phyloP scores from a whole-genome alignment of 2,329 filamentous ascomycete genomes.

The Colletotrichum ledebouriae region DNA sequence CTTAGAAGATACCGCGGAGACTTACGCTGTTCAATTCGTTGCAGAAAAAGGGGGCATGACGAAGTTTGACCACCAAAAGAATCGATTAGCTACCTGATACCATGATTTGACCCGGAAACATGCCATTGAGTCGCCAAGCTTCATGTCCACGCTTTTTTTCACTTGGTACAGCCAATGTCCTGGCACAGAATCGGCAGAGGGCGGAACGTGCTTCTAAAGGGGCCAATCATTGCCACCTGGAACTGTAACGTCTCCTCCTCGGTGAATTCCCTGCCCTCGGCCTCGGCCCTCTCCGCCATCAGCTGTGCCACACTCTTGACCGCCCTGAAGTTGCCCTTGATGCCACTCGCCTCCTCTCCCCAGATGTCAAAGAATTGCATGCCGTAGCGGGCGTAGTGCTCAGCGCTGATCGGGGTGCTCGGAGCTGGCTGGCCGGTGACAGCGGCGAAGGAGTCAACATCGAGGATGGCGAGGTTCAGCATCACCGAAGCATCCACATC shows the following conservation, averaged over 20 bases:
- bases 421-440: constrained; percentile 54
- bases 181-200: constrained; percentile 35
- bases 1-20: constrained; percentile 14
- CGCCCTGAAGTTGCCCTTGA: constrained; percentile 42
- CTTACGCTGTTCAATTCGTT: background rate
- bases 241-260: constrained; percentile 40
- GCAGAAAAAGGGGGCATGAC: background rate
- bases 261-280: constrained; percentile 21
- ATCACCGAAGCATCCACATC: constrained; percentile 46
- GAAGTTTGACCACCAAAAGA: background rate
- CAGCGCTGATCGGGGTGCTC: constrained; percentile 51
- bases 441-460: constrained; percentile 50
- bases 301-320: constrained; percentile 44
- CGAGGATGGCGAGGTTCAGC: constrained; percentile 57
- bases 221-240: constrained; percentile 24
- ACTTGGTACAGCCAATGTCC: constrained; percentile 3
- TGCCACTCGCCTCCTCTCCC: constrained; percentile 41
- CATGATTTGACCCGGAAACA: no score
- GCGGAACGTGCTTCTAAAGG: constrained; percentile 40
- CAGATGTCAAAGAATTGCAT: constrained; percentile 54
- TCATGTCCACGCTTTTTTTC: no score
- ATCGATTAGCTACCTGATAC: no score
- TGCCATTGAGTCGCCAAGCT: no score
- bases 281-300: constrained; percentile 36
- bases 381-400: constrained; percentile 50